Conservation (phyloP, 1,284 basidiomycete genomes). For the Tetrapyrgos nigripes region DNA sequence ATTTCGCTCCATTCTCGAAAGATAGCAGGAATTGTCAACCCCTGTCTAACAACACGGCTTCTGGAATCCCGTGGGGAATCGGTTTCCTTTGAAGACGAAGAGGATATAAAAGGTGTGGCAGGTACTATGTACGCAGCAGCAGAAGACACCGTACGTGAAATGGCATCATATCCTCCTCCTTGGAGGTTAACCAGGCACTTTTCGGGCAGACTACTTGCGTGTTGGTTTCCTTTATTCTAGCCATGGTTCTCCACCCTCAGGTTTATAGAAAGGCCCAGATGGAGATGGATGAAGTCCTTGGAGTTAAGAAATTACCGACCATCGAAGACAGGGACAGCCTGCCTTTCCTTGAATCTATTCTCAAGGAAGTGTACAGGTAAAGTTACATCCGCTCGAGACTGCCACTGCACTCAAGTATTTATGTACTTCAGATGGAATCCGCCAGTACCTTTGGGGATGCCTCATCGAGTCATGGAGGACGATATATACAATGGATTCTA, state of each 20-base stretch:
- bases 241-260: constrained; percentile 57
- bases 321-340: constrained; percentile 55
- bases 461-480: constrained; percentile 54
- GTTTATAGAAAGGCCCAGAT: constrained; percentile 55
- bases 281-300: constrained; percentile 60
- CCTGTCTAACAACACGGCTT: constrained; percentile 61
- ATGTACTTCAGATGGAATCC: constrained; percentile 43
- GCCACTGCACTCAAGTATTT: not conserved
- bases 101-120: constrained; percentile 62
- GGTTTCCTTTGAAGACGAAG: constrained; percentile 48
- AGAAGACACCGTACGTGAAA: constrained; percentile 47
- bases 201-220: constrained; percentile 49
- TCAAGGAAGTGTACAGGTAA: constrained; percentile 59
- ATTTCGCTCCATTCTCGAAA: constrained; percentile 26
- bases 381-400: constrained; percentile 13
- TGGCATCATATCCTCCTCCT: not conserved
- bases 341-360: constrained; percentile 57
- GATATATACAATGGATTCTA: constrained; percentile 56
- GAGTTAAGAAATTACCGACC: constrained; percentile 49
- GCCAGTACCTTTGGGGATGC: constrained; percentile 52
- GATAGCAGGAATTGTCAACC: constrained; percentile 51
- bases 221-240: constrained; percentile 52
- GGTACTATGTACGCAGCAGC: constrained; percentile 59
- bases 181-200: not conserved
- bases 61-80: constrained; percentile 46